Percentiles rank a stretch among this genome's conserved stretches.
Conservation (phyloP, 2,329 filamentous ascomycete genomes). For the Metarhizium humberi region DNA sequence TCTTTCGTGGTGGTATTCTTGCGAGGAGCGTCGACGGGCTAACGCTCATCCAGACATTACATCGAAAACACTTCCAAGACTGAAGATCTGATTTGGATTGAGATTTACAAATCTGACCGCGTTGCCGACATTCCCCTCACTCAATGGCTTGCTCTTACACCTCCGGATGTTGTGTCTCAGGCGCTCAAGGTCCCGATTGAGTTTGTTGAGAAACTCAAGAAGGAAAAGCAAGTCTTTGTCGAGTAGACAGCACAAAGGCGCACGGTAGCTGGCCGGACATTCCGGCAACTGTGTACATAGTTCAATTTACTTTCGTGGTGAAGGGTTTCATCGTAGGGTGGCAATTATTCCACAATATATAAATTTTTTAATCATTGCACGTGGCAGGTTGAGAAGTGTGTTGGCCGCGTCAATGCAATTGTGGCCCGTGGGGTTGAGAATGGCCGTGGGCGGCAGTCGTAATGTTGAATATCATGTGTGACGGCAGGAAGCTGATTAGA, state of each 20-base stretch:
- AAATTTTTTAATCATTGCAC: background rate
- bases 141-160: slow-evolving; percentile 62
- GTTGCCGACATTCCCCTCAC: slow-evolving; percentile 58
- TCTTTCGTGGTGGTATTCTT: background rate
- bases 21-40: background rate
- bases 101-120: slow-evolving; percentile 59
- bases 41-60: slow-evolving; percentile 41
- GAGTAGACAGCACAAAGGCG: background rate
- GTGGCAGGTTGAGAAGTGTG: background rate
- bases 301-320: background rate
- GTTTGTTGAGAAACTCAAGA: slow-evolving; percentile 49
- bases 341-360: background rate
- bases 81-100: slow-evolving; percentile 57
- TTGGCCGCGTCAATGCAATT: background rate
- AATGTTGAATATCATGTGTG: too few relatives aligned
- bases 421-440: too few relatives aligned
- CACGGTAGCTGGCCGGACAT: background rate
- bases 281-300: background rate
- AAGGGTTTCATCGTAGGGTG: background rate
- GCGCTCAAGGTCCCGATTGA: slow-evolving; percentile 47
- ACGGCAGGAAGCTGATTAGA: background rate
- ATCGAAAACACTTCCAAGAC: slow-evolving; percentile 58
- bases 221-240: slow-evolving; percentile 51
- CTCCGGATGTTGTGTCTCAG: slow-evolving; percentile 50
- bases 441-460: too few relatives aligned